These are phyloP conservation scores for Aspergillus sparsus DNA, from an alignment of 495 filamentous ascomycete genomes.

Conservation along the genomic window DNA sequence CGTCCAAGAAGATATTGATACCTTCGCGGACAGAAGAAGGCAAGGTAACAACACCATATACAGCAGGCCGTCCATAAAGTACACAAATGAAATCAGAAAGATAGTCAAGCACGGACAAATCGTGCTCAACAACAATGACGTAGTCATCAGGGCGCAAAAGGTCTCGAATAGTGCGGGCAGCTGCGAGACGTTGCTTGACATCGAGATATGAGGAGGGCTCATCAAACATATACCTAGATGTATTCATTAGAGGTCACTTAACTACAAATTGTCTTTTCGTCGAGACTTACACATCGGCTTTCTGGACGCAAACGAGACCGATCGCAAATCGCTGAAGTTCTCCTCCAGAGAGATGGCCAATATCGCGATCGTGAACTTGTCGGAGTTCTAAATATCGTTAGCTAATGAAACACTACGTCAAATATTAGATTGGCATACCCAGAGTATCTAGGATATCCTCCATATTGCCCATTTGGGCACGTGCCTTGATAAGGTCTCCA, in stretches of 20 bases:
- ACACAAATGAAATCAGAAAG: slow-evolving; percentile 98
- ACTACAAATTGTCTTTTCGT: neutral
- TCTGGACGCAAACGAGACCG: slow-evolving; percentile 89
- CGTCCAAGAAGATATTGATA: slow-evolving; percentile 99
- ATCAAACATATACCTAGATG: slow-evolving; percentile 90
- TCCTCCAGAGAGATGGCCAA: slow-evolving; percentile 88
- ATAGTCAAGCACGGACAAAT: slow-evolving; percentile 96
- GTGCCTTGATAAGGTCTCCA: slow-evolving; percentile 69
- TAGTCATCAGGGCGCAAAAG: slow-evolving; percentile 87
- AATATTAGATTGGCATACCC: slow-evolving; percentile 44
- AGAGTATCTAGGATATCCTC: slow-evolving; percentile 82
- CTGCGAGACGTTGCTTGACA: slow-evolving; percentile 95
- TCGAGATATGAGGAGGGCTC: slow-evolving; percentile 98
- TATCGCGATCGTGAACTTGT: slow-evolving; percentile 84
- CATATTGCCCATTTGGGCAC: slow-evolving; percentile 75
- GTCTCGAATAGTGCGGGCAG: slow-evolving; percentile 86
- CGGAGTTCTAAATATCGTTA: slow-evolving; percentile 64
- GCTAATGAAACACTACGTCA: neutral
- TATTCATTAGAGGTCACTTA: slow-evolving; percentile 20
- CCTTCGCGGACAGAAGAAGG: slow-evolving; percentile 96
- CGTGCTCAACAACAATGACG: slow-evolving; percentile 98
- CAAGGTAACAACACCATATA: slow-evolving; percentile 97
- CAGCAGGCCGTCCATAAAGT: slow-evolving; percentile 90
- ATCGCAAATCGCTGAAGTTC: slow-evolving; percentile 98
- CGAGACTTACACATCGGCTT: slow-evolving; percentile 80